A percentile compares a stretch with the other conserved stretches of the same genome.
Conservation (phyloP, 345 rosid genomes). For the Eucalyptus dawsonii region DNA sequence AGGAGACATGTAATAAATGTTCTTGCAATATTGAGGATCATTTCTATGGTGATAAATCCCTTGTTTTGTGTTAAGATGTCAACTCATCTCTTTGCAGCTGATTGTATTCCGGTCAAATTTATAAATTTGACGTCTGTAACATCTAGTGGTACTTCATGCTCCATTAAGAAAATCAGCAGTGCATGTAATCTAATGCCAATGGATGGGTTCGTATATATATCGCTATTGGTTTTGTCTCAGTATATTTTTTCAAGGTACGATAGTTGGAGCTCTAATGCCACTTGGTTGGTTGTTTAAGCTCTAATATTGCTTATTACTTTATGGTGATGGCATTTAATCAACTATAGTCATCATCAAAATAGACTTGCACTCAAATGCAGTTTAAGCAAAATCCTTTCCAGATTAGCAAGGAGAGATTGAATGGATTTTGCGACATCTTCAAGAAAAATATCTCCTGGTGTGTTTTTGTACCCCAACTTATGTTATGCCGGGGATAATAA, state of each 20-base stretch:
- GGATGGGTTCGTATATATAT: background rate
- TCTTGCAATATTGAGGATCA: background rate
- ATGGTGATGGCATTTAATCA: background rate
- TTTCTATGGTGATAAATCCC: background rate
- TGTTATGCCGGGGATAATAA: background rate
- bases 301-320: background rate
- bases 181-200: background rate
- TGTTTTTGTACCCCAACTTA: background rate
- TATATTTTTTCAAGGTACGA: background rate
- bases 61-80: background rate
- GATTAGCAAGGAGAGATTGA: background rate
- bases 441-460: background rate
- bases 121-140: background rate
- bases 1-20: background rate
- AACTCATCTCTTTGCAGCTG: background rate
- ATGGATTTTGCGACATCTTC: background rate
- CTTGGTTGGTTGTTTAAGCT: background rate
- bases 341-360: background rate
- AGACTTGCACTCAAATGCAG: background rate
- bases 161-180: background rate
- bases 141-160: background rate
- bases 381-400: background rate
- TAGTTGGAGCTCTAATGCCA: background rate
- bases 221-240: background rate
- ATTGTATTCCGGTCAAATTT: background rate